Evolutionary conservation across 2,329 filamentous ascomycete genomes (phyloP).

Genomic region (Colletotrichum caudatum): DNA sequence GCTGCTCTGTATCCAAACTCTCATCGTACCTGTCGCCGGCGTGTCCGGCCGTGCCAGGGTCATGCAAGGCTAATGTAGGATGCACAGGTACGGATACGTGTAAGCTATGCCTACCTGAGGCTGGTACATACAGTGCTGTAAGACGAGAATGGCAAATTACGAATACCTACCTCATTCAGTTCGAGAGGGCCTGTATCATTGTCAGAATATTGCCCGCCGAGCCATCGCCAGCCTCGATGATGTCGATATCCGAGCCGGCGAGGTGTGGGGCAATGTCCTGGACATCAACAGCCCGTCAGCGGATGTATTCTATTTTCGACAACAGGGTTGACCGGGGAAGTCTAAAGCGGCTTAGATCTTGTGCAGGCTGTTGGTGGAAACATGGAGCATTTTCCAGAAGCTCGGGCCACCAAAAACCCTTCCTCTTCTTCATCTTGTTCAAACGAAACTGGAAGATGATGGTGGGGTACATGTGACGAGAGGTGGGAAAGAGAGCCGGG

Average conservation of each 20-base stretch:
- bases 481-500: neutral
- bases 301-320: conserved; percentile 31
- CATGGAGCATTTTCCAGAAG: conserved; percentile 27
- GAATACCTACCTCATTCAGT: neutral
- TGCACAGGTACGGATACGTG: too few species aligned
- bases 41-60: conserved; percentile 16
- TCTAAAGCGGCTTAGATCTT: neutral
- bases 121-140: neutral
- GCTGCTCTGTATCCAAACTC: conserved; percentile 4
- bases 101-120: neutral
- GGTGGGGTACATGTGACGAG: neutral
- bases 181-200: neutral
- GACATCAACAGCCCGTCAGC: conserved; percentile 8
- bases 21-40: conserved; percentile 21
- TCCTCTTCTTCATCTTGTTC: neutral
- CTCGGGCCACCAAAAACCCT: conserved; percentile 20
- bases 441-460: neutral
- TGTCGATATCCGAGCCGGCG: neutral
- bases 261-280: conserved; percentile 4
- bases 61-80: conserved; percentile 7
- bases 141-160: neutral
- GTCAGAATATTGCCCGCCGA: neutral
- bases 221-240: neutral
- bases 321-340: conserved; percentile 14
- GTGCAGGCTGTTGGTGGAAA: conserved; percentile 24